Evolutionary conservation across 306 rosid genomes (phyloP).

Genomic region (Luffa acutangula): DNA sequence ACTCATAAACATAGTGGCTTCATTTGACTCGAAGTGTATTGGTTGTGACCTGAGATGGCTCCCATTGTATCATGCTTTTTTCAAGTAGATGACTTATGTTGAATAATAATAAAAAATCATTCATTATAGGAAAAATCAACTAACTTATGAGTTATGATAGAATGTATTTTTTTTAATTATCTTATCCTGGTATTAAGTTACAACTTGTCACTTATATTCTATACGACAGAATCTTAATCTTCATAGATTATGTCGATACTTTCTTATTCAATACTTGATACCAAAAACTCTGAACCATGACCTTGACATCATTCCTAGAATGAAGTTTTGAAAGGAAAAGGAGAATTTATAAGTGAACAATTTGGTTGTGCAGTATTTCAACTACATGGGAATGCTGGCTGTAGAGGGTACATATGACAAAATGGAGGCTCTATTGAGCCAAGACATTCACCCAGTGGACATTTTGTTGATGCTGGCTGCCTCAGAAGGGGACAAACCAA

Average conservation of each 20-base stretch:
- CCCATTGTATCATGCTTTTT: neutral
- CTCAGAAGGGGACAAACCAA: conserved; percentile 80
- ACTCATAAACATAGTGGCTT: neutral
- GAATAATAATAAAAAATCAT: neutral
- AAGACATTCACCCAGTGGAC: conserved; percentile 82
- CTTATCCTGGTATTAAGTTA: neutral
- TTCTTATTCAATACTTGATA: neutral
- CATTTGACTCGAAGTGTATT: neutral
- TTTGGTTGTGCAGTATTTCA: conserved; percentile 55
- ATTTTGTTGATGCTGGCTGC: conserved; percentile 72
- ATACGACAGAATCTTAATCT: neutral
- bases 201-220: neutral
- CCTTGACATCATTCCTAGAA: neutral
- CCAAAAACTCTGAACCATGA: neutral
- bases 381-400: conserved; percentile 99
- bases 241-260: neutral
- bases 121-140: neutral
- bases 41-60: neutral
- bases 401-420: conserved; percentile 87
- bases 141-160: neutral
- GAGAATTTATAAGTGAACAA: neutral
- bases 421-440: conserved; percentile 80
- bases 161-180: neutral
- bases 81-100: neutral
- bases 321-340: neutral